Evolutionary conservation across 495 filamentous ascomycete species (phyloP).

Genomic region (Cercophora newfieldiana): DNA sequence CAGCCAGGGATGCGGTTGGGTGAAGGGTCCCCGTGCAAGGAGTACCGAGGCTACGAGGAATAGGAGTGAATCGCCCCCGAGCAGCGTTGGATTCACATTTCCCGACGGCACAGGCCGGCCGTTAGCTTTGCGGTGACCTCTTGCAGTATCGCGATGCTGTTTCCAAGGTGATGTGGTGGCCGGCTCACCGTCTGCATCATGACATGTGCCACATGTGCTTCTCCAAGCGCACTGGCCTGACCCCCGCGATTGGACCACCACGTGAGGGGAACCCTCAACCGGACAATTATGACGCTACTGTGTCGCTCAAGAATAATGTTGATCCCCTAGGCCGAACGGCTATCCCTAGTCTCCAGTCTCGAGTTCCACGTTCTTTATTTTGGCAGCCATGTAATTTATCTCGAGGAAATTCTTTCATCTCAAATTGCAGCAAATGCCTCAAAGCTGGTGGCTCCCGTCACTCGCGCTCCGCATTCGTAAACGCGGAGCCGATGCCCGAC

Average conservation of each 20-base stretch:
- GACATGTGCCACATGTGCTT: constrained; percentile 14
- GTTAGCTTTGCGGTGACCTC: background rate
- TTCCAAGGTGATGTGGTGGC: background rate
- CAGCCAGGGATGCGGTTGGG: background rate
- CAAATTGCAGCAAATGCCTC: constrained; percentile 13
- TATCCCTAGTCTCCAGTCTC: background rate
- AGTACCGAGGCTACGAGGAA: constrained; percentile 11
- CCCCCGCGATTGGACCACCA: constrained; percentile 4
- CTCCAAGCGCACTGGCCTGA: background rate
- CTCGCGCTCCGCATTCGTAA: background rate
- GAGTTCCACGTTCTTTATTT: background rate
- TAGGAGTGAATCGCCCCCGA: constrained; percentile 1
- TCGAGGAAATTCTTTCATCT: background rate
- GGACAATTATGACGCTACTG: constrained; percentile 7
- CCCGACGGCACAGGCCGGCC: background rate
- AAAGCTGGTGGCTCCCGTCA: background rate
- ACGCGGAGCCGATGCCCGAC: background rate
- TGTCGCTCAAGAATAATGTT: background rate
- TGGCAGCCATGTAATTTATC: background rate
- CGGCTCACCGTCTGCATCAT: constrained; percentile 9
- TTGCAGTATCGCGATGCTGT: background rate
- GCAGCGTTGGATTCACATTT: background rate
- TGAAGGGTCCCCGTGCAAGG: constrained; percentile 15
- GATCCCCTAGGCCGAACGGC: background rate
- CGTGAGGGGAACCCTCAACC: background rate